Conservation (phyloP, 2,329 filamentous ascomycete genomes). For the Arthrocladium fulminans region DNA sequence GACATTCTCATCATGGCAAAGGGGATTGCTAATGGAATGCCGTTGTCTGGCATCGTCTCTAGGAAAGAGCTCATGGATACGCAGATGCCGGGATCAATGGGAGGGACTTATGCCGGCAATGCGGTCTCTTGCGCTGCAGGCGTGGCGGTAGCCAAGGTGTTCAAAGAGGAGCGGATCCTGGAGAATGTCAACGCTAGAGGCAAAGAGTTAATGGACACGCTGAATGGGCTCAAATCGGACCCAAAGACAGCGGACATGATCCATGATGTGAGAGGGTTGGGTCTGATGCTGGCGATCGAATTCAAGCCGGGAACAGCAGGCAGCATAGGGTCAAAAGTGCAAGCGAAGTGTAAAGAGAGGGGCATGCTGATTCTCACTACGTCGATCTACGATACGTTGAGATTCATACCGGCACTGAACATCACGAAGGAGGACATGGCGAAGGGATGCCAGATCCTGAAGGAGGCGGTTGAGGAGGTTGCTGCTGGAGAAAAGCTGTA, state of each 20-base stretch:
- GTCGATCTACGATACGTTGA: conserved; percentile 33
- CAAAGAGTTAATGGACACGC: conserved; percentile 23
- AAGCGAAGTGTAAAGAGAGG: conserved; percentile 33
- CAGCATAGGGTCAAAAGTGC: conserved; percentile 30
- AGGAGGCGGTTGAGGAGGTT: conserved; percentile 30
- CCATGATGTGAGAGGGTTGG: conserved; percentile 31
- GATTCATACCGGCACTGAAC: conserved; percentile 34
- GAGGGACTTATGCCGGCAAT: conserved; percentile 32
- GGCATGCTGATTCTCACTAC: conserved; percentile 34
- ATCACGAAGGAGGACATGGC: conserved; percentile 33
- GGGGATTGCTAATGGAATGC: conserved; percentile 26
- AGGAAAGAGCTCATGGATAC: conserved; percentile 32
- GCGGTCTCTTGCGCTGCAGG: conserved; percentile 31
- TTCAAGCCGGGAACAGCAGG: conserved; percentile 27
- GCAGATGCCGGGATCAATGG: conserved; percentile 31
- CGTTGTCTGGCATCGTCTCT: conserved; percentile 23
- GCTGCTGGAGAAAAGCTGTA: conserved; percentile 21
- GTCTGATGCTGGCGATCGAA: conserved; percentile 33
- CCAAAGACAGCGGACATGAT: conserved; percentile 27
- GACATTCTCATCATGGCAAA: conserved; percentile 36
- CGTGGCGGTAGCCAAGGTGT: conserved; percentile 29
- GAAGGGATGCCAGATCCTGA: conserved; percentile 29
- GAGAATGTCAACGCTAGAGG: conserved; percentile 30
- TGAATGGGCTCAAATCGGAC: conserved; percentile 21
- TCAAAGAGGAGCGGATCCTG: conserved; percentile 30